Evolutionary conservation across 768 basidiomycete genomes (phyloP), one percentile per base, ranked within the genome.

Genomic region (Kwoniella pini): DNA sequence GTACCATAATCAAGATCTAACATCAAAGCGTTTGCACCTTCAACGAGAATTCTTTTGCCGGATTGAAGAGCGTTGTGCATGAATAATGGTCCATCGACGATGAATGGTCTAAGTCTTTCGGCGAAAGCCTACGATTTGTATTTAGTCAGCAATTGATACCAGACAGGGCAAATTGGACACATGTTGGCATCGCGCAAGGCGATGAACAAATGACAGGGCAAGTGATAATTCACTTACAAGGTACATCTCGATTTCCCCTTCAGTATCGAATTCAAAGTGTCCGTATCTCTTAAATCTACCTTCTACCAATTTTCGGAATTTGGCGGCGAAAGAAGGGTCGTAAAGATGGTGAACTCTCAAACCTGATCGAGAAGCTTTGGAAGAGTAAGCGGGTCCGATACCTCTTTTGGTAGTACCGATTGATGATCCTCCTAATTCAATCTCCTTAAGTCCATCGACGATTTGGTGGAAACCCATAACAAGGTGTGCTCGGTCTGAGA

Each of bases 381-480:
- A 89, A 51, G 94, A 96, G 82, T 99, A 99, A 12, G 96, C 89
- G 78, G 96, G 96, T 79, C 96, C 96, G 74, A 99, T 98, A 52
- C 96, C 96, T 78, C 87, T 91, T 85, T 90, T 93, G 49, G 96
- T 99, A 31, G 96, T 99, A 24, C 96, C 96, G 75, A 99, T 98
- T n/a, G 64, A 70, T 21, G 64, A 72, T 9, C 91, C 90, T 22
- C 96, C 96, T 22, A 98, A 85, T 77, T 98, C 96, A 38, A 92
- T 91, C 79, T 99, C 96, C 78, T 98, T 99, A 72, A 99, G 81
- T 4, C 96, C 96, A 75, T 99, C 96, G 27, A 98, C 96, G 73
- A 98, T 97, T 81, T 99, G 96, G 80, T 99, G 96, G 79, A 99
- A 98, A 77, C 98, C 96, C 74, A 99, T 93, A 31, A 99, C 96